Conservation (phyloP, 371 early-diverging fungal genomes). For the Mortierella sp. region DNA sequence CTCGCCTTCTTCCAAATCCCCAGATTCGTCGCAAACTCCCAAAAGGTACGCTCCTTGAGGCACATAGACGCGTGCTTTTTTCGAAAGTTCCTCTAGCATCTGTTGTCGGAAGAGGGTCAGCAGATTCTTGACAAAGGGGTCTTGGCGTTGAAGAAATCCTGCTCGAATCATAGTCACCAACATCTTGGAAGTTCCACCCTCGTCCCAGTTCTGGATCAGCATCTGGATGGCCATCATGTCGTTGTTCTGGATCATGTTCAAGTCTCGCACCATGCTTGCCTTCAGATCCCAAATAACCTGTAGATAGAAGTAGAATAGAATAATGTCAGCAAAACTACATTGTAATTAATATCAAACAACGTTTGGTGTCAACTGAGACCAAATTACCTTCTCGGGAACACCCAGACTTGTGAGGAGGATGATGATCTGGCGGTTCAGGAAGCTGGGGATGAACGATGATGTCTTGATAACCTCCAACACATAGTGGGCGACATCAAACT, state of each 20-base stretch:
- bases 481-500: slow-evolving; percentile 73
- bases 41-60: slow-evolving; percentile 77
- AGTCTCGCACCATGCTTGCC: slow-evolving; percentile 59
- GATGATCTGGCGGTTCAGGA: slow-evolving; percentile 84
- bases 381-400: slow-evolving; percentile 62
- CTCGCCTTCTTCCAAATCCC: slow-evolving; percentile 72
- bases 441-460: slow-evolving; percentile 69
- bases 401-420: slow-evolving; percentile 76
- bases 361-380: not conserved
- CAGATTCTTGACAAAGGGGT: slow-evolving; percentile 72
- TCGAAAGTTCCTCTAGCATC: slow-evolving; percentile 74
- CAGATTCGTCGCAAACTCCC: slow-evolving; percentile 88
- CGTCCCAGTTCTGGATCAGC: slow-evolving; percentile 67
- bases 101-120: slow-evolving; percentile 68
- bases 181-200: slow-evolving; percentile 66
- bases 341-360: not conserved
- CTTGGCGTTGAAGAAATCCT: slow-evolving; percentile 68
- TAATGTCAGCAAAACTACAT: not conserved
- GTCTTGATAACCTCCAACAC: slow-evolving; percentile 76
- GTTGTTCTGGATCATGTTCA: slow-evolving; percentile 63
- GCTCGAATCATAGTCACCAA: slow-evolving; percentile 70
- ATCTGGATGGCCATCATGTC: slow-evolving; percentile 64
- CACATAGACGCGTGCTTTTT: slow-evolving; percentile 79
- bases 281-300: slow-evolving; percentile 67
- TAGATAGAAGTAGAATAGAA: not conserved